Evolutionary conservation across 306 rosid genomes (phyloP).

Genomic region (Leucaena leucocephala): DNA sequence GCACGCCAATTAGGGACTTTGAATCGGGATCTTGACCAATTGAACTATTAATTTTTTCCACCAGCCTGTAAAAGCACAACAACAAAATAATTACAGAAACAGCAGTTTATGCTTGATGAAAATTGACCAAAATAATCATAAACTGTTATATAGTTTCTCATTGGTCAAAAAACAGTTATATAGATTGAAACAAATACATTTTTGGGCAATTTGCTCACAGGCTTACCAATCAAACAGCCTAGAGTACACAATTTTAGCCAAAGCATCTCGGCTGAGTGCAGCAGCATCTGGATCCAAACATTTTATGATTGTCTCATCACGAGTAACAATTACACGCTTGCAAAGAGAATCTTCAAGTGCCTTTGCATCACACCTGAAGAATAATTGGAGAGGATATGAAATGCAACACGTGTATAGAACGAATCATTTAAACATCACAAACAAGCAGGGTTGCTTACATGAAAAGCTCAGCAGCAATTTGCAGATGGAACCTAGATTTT

Average conservation of each 20-base stretch:
- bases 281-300: conserved; percentile 96
- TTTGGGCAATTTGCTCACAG: conserved; percentile 29
- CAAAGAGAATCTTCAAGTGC: conserved; percentile 98
- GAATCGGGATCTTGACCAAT: conserved; percentile 98
- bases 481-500: conserved; percentile 84
- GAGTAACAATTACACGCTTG: conserved; percentile 96
- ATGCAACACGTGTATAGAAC: too few relatives aligned
- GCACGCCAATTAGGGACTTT: conserved; percentile 85
- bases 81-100: conserved; percentile 30
- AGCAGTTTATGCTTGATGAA: conserved; percentile 1
- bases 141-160: conserved; percentile 21
- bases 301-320: conserved; percentile 93
- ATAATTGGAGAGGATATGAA: conserved; percentile 31
- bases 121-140: conserved; percentile 29
- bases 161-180: conserved; percentile 5
- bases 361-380: conserved; percentile 91
- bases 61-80: conserved; percentile 77
- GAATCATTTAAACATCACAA: conserved; percentile 33
- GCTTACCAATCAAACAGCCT: conserved; percentile 97
- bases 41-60: conserved; percentile 83
- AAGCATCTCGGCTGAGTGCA: conserved; percentile 90
- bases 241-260: conserved; percentile 91
- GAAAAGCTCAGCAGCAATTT: conserved; percentile 89
- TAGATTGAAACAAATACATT: conserved; percentile 24
- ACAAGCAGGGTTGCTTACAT: conserved; percentile 56